Conservation (phyloP, 1,284 basidiomycete genomes). For the Cronartium ribicola region DNA sequence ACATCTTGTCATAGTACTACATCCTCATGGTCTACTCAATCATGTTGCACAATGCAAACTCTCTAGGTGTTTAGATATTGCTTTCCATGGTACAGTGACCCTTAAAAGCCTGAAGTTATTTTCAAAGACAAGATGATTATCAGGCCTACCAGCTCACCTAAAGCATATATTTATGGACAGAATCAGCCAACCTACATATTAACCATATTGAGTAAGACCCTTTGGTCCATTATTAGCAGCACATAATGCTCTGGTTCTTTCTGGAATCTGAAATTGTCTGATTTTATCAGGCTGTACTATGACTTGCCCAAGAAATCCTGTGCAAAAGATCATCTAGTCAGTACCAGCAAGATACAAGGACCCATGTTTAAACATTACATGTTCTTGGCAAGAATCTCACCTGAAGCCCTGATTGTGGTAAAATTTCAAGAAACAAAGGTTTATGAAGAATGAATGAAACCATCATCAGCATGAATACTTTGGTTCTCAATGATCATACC, state of each 20-base stretch:
- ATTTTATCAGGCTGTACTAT: slow-evolving; percentile 25
- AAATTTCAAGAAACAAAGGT: background rate
- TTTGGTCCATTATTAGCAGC: no score
- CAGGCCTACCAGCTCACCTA: no score
- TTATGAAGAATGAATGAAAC: background rate
- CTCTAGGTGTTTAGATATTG: no score
- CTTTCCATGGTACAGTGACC: no score
- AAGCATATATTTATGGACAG: no score
- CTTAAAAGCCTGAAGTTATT: no score
- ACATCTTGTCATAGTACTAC: no score
- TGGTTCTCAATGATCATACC: background rate
- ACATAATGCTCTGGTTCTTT: background rate
- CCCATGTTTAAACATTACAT: background rate
- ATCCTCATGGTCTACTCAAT: no score
- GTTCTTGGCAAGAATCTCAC: background rate
- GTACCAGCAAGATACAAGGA: background rate
- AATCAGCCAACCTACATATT: no score
- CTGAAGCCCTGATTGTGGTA: background rate
- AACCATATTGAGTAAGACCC: no score
- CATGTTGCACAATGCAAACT: no score
- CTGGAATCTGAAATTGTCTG: slow-evolving; percentile 13
- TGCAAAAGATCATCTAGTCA: background rate
- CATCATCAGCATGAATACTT: background rate
- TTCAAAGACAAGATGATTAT: no score
- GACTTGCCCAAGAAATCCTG: slow-evolving; percentile 24